A percentile compares a stretch with the other conserved stretches of the same genome.
These are phyloP conservation scores for Triticum turgidum DNA, from an alignment of 176 grass and related monocot species.

Conservation along the genomic window DNA sequence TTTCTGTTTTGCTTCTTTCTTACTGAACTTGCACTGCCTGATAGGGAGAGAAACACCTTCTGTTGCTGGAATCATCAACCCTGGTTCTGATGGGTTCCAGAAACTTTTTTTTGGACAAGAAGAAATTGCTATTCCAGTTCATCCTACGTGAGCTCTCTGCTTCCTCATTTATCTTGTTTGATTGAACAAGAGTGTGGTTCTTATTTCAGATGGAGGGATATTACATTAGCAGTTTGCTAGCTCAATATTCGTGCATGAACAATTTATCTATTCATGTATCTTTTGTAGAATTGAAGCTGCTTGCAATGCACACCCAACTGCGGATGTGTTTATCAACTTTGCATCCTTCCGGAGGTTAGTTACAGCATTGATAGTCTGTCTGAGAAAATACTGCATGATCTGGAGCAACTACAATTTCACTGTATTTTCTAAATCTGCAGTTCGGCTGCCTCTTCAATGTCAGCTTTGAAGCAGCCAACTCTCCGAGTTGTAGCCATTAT, in stretches of 20 bases:
- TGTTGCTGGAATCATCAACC: slow-evolving; percentile 97
- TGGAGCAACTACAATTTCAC: background rate
- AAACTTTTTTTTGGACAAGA: slow-evolving; percentile 94
- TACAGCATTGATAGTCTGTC: slow-evolving; percentile 7
- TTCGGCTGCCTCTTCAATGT: slow-evolving; percentile 89
- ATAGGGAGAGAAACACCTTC: slow-evolving; percentile 97
- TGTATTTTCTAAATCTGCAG: slow-evolving; percentile 56
- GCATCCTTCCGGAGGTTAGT: slow-evolving; percentile 91
- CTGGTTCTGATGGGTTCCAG: slow-evolving; percentile 90
- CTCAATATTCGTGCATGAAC: background rate
- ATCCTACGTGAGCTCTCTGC: slow-evolving; percentile 51
- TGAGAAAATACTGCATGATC: background rate
- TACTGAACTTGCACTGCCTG: slow-evolving; percentile 10
- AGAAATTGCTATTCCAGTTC: slow-evolving; percentile 91
- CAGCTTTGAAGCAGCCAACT: slow-evolving; percentile 90
- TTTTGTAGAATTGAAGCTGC: slow-evolving; percentile 90
- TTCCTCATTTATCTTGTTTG: background rate
- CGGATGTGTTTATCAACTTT: slow-evolving; percentile 99
- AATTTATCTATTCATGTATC: slow-evolving; percentile 22
- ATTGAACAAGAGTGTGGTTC: background rate
- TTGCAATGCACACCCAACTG: slow-evolving; percentile 79
- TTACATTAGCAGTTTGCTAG: background rate
- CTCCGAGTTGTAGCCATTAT: slow-evolving; percentile 97
- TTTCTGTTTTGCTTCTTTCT: slow-evolving; percentile 25
- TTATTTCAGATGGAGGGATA: background rate